phyloP scores from a whole-genome alignment of 345 rosid species.

The Garcia nutans region DNA sequence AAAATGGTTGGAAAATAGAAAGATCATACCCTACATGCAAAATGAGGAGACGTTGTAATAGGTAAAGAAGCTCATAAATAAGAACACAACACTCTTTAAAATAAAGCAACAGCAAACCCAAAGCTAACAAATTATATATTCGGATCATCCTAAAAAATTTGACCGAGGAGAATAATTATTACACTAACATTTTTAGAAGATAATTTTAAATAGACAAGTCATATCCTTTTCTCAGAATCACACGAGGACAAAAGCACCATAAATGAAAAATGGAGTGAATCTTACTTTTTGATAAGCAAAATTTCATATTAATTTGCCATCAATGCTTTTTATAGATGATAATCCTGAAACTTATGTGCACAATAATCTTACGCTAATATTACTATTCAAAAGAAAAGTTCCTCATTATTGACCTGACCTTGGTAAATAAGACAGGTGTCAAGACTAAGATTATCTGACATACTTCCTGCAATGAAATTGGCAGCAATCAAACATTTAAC shows the following conservation, averaged over 20 bases:
- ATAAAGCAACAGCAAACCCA: neutral
- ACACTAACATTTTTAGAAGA: neutral
- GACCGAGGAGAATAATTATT: neutral
- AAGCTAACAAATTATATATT: neutral
- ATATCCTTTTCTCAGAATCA: neutral
- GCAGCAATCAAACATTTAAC: neutral
- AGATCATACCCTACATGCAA: no score
- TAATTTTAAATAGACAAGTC: neutral
- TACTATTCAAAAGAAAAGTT: neutral
- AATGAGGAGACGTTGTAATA: no score
- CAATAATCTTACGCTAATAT: neutral
- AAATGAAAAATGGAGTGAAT: neutral
- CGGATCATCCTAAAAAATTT: neutral
- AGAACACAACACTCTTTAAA: no score
- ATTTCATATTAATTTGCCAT: neutral
- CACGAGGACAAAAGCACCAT: neutral
- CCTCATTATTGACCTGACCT: slow-evolving; percentile 12
- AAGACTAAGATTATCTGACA: neutral
- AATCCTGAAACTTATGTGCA: neutral
- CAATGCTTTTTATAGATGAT: neutral
- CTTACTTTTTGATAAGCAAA: neutral
- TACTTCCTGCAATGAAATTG: slow-evolving; percentile 4
- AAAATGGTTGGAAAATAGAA: no score
- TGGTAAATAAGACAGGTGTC: neutral
- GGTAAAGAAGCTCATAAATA: no score